These are phyloP conservation scores for Leishmania martiniquensis DNA, from an alignment of 208 protist species.

Conservation along the genomic window DNA sequence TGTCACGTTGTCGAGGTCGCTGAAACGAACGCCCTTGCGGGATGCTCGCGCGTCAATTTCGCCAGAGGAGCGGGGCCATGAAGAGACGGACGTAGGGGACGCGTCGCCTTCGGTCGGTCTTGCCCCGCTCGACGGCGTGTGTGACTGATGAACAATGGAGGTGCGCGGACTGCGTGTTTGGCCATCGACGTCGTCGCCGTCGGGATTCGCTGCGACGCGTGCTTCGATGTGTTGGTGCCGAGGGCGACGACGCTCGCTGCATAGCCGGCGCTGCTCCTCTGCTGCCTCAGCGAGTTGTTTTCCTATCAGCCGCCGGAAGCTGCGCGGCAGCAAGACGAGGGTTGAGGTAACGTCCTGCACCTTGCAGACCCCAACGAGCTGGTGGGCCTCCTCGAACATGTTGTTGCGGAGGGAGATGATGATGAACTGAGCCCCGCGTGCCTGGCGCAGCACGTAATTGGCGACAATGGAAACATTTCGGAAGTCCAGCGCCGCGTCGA, in stretches of 20 bases:
- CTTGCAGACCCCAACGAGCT: conserved; percentile 99
- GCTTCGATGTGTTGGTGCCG: not conserved
- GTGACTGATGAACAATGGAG: conserved; percentile 3
- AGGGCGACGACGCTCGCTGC: conserved; percentile 6
- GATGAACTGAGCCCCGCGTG: conserved; percentile 99
- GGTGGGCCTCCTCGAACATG: conserved; percentile 98
- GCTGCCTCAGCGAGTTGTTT: conserved; percentile 18
- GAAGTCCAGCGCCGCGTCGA: conserved; percentile 99
- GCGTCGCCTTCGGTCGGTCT: not conserved
- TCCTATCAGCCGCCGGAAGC: conserved; percentile 55
- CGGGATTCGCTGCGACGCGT: not conserved
- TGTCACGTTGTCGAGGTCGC: not conserved
- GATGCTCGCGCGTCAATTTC: not conserved
- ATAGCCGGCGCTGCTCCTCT: conserved; percentile 7
- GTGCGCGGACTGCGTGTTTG: not conserved
- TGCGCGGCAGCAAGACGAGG: conserved; percentile 96
- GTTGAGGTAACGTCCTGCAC: conserved; percentile 98
- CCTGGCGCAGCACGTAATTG: conserved; percentile 98
- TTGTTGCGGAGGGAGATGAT: conserved; percentile 99
- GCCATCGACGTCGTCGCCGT: not conserved
- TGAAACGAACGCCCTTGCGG: conserved; percentile 4
- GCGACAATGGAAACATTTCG: conserved; percentile 99
- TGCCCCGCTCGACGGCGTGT: conserved; percentile 23
- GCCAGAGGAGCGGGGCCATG: not conserved
- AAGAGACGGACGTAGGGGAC: not conserved